These are phyloP conservation scores for Volutella citrinella DNA, from an alignment of 2,329 filamentous ascomycete species.

Conservation along the genomic window DNA sequence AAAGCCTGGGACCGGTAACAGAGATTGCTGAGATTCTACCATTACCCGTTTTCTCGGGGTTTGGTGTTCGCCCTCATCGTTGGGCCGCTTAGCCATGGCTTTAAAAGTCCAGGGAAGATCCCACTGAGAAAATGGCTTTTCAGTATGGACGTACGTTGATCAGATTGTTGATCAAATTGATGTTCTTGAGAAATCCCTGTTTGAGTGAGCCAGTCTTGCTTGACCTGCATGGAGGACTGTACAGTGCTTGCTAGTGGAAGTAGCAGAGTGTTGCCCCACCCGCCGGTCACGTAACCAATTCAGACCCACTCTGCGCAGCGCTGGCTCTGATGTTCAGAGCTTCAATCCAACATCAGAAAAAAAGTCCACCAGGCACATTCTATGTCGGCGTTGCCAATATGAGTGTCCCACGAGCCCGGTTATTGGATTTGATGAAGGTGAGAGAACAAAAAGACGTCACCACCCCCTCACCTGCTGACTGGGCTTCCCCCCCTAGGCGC, in stretches of 20 bases:
- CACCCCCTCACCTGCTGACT: too few relatives aligned
- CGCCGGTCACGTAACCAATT: conserved; percentile 15
- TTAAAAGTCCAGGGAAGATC: too few relatives aligned
- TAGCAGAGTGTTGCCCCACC: too few relatives aligned
- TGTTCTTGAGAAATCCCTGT: too few relatives aligned
- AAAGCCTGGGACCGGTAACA: conserved; percentile 10
- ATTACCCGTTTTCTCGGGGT: conserved; percentile 19
- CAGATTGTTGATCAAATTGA: too few relatives aligned
- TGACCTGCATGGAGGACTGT: too few relatives aligned
- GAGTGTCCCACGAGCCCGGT: conserved; percentile 59
- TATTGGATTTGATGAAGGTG: conserved; percentile 79
- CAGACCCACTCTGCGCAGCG: conserved; percentile 12
- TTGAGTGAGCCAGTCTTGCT: too few relatives aligned
- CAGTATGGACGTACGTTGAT: not conserved
- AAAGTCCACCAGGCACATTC: conserved; percentile 20
- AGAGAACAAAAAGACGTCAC: too few relatives aligned
- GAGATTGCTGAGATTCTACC: conserved; percentile 1
- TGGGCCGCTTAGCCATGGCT: conserved; percentile 14
- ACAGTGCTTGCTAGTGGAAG: too few relatives aligned
- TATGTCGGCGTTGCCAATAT: conserved; percentile 44
- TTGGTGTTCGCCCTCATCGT: conserved; percentile 3
- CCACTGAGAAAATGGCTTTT: too few relatives aligned
- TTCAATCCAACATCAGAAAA: conserved; percentile 27
- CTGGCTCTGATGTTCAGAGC: conserved; percentile 19
- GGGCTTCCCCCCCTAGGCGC: conserved; percentile 59